Evolutionary conservation across 2,329 filamentous ascomycete species (phyloP), one percentile per base, ranked within the genome.

Genomic region (Xylaria sp.): DNA sequence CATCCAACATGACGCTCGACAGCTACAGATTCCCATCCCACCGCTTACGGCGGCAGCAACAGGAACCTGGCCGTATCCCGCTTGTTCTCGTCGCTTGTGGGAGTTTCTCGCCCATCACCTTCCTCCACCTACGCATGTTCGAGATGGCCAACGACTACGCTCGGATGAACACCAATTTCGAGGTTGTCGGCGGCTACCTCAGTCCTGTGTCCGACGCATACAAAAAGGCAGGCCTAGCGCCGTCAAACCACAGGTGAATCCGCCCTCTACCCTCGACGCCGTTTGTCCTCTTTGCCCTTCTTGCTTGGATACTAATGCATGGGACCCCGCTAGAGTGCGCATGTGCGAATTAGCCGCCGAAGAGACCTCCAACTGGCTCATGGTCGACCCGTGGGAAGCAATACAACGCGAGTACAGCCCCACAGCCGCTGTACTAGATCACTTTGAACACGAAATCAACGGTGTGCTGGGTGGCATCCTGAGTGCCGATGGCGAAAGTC

Each of bases 311-410:
- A 27, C 70, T 71, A 67, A 72, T 54, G 49, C 27, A 17, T 52
- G 27, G 4, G 33, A 11, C 17, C 44, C 48, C 41, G 47, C 21
- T 15, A 87, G 85, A 68, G 85, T 95, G 66, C 87, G 89, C 65
- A 97, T 97, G 93, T 96, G 92, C 76, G 85, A 90, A 70, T 81
- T 96, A 37, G 93, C 92, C 7, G 88, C 92, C 23, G 85, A 88
- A 68, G 84, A 90, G 68, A 88, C 90, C 53, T 88, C 89, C 52
- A 87, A 87, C 69, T 93, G 90, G 88, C 81, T 96, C 62, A 92
- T 92, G 87, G 91, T 95, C 46, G 92, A 96, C 74, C 87, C 90
- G 0, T 96, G 91, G 89, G 93, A 97, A 81, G 90, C 92, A n/a
- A 81, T 90, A 70, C 88, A 96, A 78, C 86, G 89, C 71, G 84